Evolutionary conservation across 176 grass and related monocot species (phyloP).

Genomic region (Areca catechu): DNA sequence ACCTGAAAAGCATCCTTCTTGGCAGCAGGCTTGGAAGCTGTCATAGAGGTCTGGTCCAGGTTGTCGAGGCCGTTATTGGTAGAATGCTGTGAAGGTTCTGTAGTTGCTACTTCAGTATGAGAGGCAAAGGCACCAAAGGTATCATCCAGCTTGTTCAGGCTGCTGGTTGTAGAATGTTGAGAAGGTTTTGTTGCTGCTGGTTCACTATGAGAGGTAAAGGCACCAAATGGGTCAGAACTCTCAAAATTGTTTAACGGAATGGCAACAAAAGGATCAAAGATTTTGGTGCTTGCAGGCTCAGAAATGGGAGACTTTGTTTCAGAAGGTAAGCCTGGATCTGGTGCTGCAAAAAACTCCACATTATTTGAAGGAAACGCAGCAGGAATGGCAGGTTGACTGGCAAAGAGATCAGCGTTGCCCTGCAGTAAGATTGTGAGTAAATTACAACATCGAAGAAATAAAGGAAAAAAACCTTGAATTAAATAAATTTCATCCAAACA

Average conservation of each 20-base stretch:
- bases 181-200: slow-evolving; percentile 16
- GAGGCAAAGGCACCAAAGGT: slow-evolving; percentile 16
- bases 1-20: slow-evolving; percentile 78
- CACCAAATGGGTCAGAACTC: slow-evolving; percentile 71
- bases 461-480: no score
- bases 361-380: slow-evolving; percentile 24
- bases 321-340: slow-evolving; percentile 21
- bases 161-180: slow-evolving; percentile 32
- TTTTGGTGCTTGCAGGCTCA: slow-evolving; percentile 29
- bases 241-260: slow-evolving; percentile 67
- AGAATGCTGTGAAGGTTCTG: slow-evolving; percentile 31
- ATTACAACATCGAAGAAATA: no score
- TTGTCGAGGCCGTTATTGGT: slow-evolving; percentile 18
- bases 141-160: slow-evolving; percentile 10
- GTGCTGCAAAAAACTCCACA: slow-evolving; percentile 38
- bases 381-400: slow-evolving; percentile 4
- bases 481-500: no score
- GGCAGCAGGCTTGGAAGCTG: slow-evolving; percentile 18
- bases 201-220: slow-evolving; percentile 46
- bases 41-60: slow-evolving; percentile 23
- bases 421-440: not conserved
- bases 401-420: not conserved
- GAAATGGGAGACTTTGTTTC: slow-evolving; percentile 25
- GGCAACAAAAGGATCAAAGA: slow-evolving; percentile 80
- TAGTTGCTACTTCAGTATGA: slow-evolving; percentile 4